Percentiles rank a stretch among this genome's conserved stretches.
These are phyloP conservation scores for Yarrowia divulgata DNA, from an alignment of 805 yeast genomes.

Conservation along the genomic window DNA sequence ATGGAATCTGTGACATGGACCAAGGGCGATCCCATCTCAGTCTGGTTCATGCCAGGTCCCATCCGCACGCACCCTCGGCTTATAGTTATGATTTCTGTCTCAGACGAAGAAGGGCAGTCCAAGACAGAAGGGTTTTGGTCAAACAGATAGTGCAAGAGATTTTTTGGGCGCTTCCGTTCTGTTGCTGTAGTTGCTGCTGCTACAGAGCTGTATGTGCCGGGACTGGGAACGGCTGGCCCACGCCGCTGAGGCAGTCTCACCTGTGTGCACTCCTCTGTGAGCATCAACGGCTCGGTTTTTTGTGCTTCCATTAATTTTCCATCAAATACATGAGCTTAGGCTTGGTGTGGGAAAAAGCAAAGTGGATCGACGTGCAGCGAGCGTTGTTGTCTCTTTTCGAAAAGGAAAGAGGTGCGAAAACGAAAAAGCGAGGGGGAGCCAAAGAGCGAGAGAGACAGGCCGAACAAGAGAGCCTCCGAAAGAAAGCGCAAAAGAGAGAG, in stretches of 20 bases:
- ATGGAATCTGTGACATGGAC: conserved; percentile 34
- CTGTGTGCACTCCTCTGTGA: not conserved
- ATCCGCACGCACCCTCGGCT: conserved; percentile 29
- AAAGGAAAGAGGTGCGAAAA: conserved; percentile 6
- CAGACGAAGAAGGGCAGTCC: conserved; percentile 13
- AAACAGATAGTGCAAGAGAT: not conserved
- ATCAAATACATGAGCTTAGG: not conserved
- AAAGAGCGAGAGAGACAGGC: not conserved
- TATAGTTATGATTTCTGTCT: conserved; percentile 9
- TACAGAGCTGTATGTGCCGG: not conserved
- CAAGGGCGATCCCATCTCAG: conserved; percentile 29
- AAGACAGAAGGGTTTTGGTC: not conserved
- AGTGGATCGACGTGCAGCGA: conserved; percentile 19
- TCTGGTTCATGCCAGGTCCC: conserved; percentile 19
- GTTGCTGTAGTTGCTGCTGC: no score
- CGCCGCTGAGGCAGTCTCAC: conserved; percentile 4
- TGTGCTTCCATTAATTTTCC: not conserved
- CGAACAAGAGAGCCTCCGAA: not conserved
- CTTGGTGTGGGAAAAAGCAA: not conserved
- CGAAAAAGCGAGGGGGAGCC: not conserved
- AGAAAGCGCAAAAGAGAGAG: not conserved
- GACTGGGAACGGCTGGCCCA: not conserved
- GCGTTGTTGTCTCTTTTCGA: conserved; percentile 31
- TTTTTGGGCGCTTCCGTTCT: no score
- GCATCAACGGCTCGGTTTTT: not conserved